Evolutionary conservation across 768 basidiomycete species (phyloP), one percentile per base, ranked within the genome.

Genomic region (Kwoniella sp.): DNA sequence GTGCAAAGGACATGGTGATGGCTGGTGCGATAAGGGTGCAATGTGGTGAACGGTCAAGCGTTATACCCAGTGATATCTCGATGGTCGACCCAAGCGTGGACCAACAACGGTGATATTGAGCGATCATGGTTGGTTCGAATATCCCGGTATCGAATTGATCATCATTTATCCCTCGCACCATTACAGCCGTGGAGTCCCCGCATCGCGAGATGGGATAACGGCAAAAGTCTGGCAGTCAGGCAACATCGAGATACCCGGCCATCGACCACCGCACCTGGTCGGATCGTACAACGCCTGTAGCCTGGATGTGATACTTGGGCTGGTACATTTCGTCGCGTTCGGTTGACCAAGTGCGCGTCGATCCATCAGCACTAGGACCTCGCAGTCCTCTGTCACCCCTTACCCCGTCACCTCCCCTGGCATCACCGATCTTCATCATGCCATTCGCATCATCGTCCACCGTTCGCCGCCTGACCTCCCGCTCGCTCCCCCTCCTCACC

Each of bases 401-500:
- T n/a, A n/a, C n/a, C n/a, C n/a, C n/a, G n/a, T n/a, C n/a, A n/a
- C n/a, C n/a, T n/a, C n/a, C n/a, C n/a, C n/a, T n/a, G n/a, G n/a
- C n/a, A n/a, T n/a, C n/a, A 36, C 19, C 37, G 15, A 46, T 14
- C 47, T 10, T 34, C 31, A 19, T 20, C 9, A 56, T 55, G 47
- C 33, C 57, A n/a, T 59, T 54, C 46, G 46, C 51, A 11, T 56
- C 63, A 10, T 54, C 53, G 12, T 56, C 65, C 6, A 33, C 60
- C 11, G 17, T 49, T 9, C 53, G 56, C 20, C 20, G 59, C 7
- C 41, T 68, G 4, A 26, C 46, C 1, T 42, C 60, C 20, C 54
- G 66, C 29, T 59, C 67, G 4, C 31, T 69, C 23, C 67, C 67
- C 19, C 20, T 69, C 0, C 42, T 63, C 14, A 53, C 67, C 28